phyloP scores from a whole-genome alignment of 352 stramenopile genomes.

The Blastocystis sp. region DNA sequence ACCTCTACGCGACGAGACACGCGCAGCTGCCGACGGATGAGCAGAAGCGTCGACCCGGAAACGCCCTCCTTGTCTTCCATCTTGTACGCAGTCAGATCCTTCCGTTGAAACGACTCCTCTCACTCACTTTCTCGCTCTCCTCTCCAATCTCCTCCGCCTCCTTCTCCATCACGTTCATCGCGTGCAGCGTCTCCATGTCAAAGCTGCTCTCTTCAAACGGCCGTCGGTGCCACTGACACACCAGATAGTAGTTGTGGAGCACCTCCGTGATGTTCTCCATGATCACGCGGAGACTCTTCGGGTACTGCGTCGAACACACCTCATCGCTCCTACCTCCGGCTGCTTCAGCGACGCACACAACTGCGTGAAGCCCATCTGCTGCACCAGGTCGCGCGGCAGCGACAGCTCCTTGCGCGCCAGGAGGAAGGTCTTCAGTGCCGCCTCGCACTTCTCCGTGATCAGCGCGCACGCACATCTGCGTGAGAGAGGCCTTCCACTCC shows the following conservation, averaged over 20 bases:
- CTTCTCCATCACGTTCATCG: conserved; percentile 40
- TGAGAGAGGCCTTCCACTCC: background rate
- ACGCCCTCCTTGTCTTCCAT: conserved; percentile 34
- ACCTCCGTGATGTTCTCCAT: background rate
- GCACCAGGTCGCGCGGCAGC: conserved; percentile 17
- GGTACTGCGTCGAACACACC: background rate
- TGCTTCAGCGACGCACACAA: conserved; percentile 32
- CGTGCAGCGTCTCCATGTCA: conserved; percentile 27
- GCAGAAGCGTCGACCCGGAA: conserved; percentile 1
- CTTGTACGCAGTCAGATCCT: background rate
- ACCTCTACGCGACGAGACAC: background rate
- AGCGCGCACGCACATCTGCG: conserved; percentile 1
- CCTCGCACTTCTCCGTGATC: conserved; percentile 6
- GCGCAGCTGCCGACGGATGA: conserved; percentile 29
- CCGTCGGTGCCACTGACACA: conserved; percentile 31
- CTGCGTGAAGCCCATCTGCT: conserved; percentile 53
- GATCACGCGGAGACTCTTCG: background rate
- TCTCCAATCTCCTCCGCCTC: conserved; percentile 47
- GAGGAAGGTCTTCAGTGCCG: conserved; percentile 17
- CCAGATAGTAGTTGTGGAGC: conserved; percentile 41
- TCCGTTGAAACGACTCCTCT: too few relatives aligned
- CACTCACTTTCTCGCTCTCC: conserved; percentile 6
- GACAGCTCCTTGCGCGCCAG: background rate
- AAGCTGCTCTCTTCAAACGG: conserved; percentile 8
- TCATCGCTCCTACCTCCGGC: background rate